phyloP scores from a whole-genome alignment of 257 asterid species.

The Mentha longifolia region DNA sequence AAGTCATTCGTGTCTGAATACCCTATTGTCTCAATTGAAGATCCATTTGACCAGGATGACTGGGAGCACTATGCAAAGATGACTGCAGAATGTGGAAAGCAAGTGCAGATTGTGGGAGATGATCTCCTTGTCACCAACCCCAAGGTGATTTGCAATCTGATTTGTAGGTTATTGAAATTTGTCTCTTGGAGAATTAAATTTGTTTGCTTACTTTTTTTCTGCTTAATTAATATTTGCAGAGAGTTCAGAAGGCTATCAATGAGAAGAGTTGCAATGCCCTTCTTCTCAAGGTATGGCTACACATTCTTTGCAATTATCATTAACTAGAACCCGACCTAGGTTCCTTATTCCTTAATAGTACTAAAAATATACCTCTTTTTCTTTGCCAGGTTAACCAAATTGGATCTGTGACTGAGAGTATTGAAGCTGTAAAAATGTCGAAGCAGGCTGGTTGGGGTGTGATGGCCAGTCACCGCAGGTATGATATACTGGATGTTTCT shows the following conservation, averaged over 20 bases:
- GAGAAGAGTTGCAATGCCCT: constrained; percentile 97
- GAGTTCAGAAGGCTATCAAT: constrained; percentile 92
- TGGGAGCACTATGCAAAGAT: constrained; percentile 85
- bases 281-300: constrained; percentile 74
- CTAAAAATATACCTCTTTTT: neutral
- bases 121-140: constrained; percentile 98
- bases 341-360: neutral
- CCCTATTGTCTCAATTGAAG: constrained; percentile 96
- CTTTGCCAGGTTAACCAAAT: constrained; percentile 89
- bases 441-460: constrained; percentile 99
- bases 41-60: constrained; percentile 98
- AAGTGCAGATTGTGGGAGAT: constrained; percentile 97
- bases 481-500: constrained; percentile 5
- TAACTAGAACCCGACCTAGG: neutral
- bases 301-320: neutral
- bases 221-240: constrained; percentile 48
- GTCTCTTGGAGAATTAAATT: neutral
- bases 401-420: constrained; percentile 97
- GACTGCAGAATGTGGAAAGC: constrained; percentile 72
- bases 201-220: neutral
- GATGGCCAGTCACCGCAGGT: constrained; percentile 99
- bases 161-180: neutral
- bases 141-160: constrained; percentile 50
- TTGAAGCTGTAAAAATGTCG: constrained; percentile 96
- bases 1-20: constrained; percentile 80